Percentiles rank a stretch among this genome's conserved stretches.
These are phyloP conservation scores for Yamadazyma conglobata DNA, from an alignment of 1,139 yeast species.

Conservation along the genomic window DNA sequence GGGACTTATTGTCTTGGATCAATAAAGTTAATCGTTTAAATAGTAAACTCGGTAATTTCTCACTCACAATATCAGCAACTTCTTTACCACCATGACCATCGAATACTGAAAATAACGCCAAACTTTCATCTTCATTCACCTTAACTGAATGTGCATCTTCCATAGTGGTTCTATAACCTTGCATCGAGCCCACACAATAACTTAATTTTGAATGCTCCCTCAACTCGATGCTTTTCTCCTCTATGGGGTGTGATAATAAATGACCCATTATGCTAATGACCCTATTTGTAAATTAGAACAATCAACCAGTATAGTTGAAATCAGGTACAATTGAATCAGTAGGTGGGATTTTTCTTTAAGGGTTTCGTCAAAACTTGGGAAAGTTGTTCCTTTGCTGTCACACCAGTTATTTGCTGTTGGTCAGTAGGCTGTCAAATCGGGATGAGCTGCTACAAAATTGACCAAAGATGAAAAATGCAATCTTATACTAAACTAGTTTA, in stretches of 20 bases:
- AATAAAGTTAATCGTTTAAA: constrained; percentile 24
- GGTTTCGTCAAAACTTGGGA: no score
- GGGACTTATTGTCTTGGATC: constrained; percentile 6
- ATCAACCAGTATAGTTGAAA: no score
- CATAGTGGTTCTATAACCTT: constrained; percentile 72
- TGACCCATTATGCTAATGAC: constrained; percentile 69
- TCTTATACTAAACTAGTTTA: no score
- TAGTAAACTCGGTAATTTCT: constrained; percentile 34
- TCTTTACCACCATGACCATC: constrained; percentile 80
- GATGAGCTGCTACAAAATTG: no score
- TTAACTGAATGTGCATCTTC: constrained; percentile 68
- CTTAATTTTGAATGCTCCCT: constrained; percentile 43
- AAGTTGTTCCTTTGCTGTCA: no score
- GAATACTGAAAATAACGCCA: constrained; percentile 68
- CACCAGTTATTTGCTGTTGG: no score
- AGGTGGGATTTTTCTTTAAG: no score
- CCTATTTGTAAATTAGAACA: no score
- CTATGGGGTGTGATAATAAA: constrained; percentile 69
- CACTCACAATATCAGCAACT: constrained; percentile 54
- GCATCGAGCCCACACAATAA: constrained; percentile 73
- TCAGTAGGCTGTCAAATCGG: no score
- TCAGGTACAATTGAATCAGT: no score
- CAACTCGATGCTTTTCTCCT: constrained; percentile 58
- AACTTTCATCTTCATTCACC: constrained; percentile 38
- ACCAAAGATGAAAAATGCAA: no score